A percentile compares a stretch with the other conserved stretches of the same genome.
These are phyloP conservation scores for Claviceps humidiphila DNA, from an alignment of 2,329 filamentous ascomycete species.

Conservation along the genomic window DNA sequence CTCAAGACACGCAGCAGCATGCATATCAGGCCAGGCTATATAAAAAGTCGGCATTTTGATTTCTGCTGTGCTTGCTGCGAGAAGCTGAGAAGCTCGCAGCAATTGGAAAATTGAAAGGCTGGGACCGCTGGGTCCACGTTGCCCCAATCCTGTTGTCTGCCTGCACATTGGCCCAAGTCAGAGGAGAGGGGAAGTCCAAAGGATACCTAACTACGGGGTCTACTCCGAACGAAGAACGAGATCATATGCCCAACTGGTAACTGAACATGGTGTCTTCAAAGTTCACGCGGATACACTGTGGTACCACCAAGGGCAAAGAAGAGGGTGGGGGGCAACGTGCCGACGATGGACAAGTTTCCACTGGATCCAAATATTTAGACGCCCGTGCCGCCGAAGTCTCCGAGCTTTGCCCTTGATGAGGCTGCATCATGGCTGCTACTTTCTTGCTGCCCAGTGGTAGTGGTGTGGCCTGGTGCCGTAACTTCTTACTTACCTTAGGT, in stretches of 20 bases:
- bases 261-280: background rate
- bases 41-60: background rate
- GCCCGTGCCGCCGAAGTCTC: conserved; percentile 1
- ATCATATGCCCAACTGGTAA: background rate
- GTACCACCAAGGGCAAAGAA: background rate
- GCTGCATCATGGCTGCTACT: background rate
- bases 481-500: background rate
- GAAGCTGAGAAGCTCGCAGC: background rate
- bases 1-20: background rate
- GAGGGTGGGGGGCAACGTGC: background rate
- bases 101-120: background rate
- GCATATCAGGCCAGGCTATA: background rate
- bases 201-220: background rate
- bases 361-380: background rate
- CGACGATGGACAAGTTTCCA: background rate
- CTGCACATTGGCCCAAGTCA: background rate
- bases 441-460: too few relatives aligned
- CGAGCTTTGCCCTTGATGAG: background rate
- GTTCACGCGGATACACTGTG: background rate
- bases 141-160: background rate
- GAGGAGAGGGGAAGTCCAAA: background rate
- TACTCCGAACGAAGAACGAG: background rate
- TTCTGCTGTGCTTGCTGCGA: background rate
- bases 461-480: background rate
- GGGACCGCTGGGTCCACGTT: background rate